Percentiles rank a stretch among this genome's conserved stretches.
These are phyloP conservation scores for Suhomyces prunicola DNA, from an alignment of 805 yeast genomes.

Conservation along the genomic window DNA sequence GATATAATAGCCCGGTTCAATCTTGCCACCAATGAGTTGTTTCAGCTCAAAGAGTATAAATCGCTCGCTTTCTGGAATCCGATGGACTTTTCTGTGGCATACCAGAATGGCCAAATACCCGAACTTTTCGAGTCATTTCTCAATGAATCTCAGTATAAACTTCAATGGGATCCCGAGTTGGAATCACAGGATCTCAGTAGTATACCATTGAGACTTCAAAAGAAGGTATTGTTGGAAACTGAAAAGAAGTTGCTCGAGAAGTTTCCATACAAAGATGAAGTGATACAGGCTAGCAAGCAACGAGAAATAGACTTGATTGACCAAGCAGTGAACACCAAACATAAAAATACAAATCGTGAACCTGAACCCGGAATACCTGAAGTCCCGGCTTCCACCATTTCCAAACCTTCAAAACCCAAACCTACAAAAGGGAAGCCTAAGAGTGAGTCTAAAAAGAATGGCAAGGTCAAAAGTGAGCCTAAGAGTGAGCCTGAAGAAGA, in stretches of 20 bases:
- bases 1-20: constrained; percentile 46
- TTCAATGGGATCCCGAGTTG: constrained; percentile 32
- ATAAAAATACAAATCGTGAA: not conserved
- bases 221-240: constrained; percentile 33
- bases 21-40: constrained; percentile 54
- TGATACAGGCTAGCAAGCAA: constrained; percentile 20
- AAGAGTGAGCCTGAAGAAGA: not conserved
- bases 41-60: constrained; percentile 59
- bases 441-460: not conserved
- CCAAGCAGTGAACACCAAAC: constrained; percentile 1
- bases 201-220: constrained; percentile 40
- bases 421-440: not conserved
- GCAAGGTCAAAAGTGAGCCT: not conserved
- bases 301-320: constrained; percentile 19
- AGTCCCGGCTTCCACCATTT: not conserved
- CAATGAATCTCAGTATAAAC: constrained; percentile 21
- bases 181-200: constrained; percentile 24
- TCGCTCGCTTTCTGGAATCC: constrained; percentile 66
- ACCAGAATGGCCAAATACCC: constrained; percentile 23
- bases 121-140: constrained; percentile 32
- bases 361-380: not conserved
- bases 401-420: not conserved
- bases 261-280: constrained; percentile 35
- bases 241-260: constrained; percentile 28
- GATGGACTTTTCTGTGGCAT: constrained; percentile 25